Evolutionary conservation across 139 green algal species (phyloP).

Genomic region (Micractinium sp.): DNA sequence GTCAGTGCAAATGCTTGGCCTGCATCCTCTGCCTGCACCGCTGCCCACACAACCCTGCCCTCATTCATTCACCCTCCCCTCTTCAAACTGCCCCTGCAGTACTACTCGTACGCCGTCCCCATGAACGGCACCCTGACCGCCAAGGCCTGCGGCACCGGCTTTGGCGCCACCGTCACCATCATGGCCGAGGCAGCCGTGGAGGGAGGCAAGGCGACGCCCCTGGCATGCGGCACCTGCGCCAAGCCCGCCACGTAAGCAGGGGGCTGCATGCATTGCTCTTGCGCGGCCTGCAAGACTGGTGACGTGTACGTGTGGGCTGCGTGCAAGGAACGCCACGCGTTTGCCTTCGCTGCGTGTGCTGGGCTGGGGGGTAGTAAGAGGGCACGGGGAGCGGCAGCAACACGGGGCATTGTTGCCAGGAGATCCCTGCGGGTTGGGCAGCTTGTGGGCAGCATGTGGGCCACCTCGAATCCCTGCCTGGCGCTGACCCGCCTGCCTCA

Average conservation of each 20-base stretch:
- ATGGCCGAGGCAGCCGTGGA: background rate
- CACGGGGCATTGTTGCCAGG: background rate
- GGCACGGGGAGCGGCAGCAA: background rate
- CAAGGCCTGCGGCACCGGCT: slow-evolving; percentile 11
- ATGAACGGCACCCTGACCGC: background rate
- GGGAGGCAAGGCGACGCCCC: background rate
- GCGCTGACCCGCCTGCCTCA: background rate
- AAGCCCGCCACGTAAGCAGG: background rate
- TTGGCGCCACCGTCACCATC: background rate
- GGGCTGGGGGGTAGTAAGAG: too few species aligned
- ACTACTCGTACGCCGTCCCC: background rate
- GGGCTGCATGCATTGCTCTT: background rate
- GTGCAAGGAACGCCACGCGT: too few species aligned
- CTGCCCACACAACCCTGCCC: too few species aligned
- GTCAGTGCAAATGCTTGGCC: background rate
- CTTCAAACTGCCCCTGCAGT: background rate
- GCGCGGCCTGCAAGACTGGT: background rate
- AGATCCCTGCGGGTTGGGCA: background rate
- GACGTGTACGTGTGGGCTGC: too few species aligned
- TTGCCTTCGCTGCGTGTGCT: too few species aligned
- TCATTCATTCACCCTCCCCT: too few species aligned
- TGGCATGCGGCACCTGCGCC: background rate
- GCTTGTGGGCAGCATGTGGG: background rate
- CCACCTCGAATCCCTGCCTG: background rate
- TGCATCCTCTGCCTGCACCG: background rate